Base-by-base conservation (phyloP, 2,329 filamentous ascomycete genomes). In the Aspergillus ibericus region DNA sequence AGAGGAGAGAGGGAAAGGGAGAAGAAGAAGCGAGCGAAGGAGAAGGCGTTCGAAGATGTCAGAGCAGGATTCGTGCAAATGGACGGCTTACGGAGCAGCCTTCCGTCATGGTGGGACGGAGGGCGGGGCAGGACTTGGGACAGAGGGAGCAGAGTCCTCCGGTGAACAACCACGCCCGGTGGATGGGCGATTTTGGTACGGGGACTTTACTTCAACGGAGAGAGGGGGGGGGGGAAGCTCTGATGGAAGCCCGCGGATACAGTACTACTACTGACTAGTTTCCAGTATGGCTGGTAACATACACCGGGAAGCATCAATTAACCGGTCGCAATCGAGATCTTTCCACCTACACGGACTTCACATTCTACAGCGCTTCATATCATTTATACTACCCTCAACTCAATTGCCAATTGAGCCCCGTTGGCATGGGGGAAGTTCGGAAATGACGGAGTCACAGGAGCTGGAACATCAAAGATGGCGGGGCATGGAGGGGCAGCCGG, bases 31-130 rank as follows among this genome's bases (percentile, higher is more conserved):
- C 51, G 40, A 61, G 68, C 59, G 65, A 66, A 65, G 61, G 66
- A 67, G 63, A 59, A 63, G 61, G 64, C 55, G 59, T 57, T 61
- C 36, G 60, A 63, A 54, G 62, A 64, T 62, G 60, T 58, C 61
- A 48, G 51, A 55, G 52, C 59, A 56, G 57, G 59, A 61, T 59
- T 59, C 35, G 36, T 53, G 55, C 35, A 53, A 53, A 34, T 56
- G 52, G 49, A 59, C 55, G 66, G 69, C 66, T 72, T 68, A 73
- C 71, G 70, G 71, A 72, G 69, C 68, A 69, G 70, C 54, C 65
- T 71, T 73, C 72, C 71, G 72, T 74, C 72, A 74, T 69, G 70
- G 64, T 66, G 64, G 64, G 64, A 66, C 62, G 59, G 67, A 67
- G 49, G 62, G 66, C 64, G 66, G 65, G 66, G 65, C 65, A 61